Conservation (phyloP, 768 basidiomycete genomes). For the Pisolithus sp. region DNA sequence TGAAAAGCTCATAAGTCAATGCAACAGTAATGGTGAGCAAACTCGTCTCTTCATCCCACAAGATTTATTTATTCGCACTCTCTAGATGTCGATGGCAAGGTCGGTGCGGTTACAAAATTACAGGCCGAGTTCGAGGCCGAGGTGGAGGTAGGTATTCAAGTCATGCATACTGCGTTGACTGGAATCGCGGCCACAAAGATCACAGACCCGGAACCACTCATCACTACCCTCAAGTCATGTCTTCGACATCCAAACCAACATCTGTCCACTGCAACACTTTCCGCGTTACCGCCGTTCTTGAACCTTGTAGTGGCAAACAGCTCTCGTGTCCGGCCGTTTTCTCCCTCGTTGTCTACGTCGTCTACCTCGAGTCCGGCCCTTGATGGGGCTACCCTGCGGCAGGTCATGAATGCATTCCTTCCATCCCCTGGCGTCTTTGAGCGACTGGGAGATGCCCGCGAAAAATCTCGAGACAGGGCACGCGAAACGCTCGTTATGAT, state of each 20-base stretch:
- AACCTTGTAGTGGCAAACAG: conserved; percentile 46
- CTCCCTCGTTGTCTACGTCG: conserved; percentile 49
- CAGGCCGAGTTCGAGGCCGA: conserved; percentile 69
- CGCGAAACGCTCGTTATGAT: conserved; percentile 70
- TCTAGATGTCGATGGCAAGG: conserved; percentile 72
- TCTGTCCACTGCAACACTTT: conserved; percentile 69
- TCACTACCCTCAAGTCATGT: conserved; percentile 64
- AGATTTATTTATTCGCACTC: conserved; percentile 4
- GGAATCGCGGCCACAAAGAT: conserved; percentile 41
- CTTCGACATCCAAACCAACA: conserved; percentile 80
- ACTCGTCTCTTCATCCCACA: conserved; percentile 2
- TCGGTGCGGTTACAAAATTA: conserved; percentile 75
- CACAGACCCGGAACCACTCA: conserved; percentile 62
- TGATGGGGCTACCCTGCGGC: conserved; percentile 58
- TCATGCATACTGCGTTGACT: conserved; percentile 9
- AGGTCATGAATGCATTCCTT: conserved; percentile 61
- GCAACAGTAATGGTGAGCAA: conserved; percentile 54
- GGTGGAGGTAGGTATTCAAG: conserved; percentile 46
- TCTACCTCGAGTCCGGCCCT: conserved; percentile 37
- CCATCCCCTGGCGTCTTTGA: conserved; percentile 76
- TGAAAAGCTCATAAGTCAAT: conserved; percentile 58
- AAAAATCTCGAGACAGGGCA: conserved; percentile 65
- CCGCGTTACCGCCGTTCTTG: conserved; percentile 59
- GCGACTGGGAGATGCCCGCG: conserved; percentile 72
- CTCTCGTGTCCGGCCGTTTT: conserved; percentile 34